Conservation (phyloP, 1,284 basidiomycete species). For the Cryptococcus sp. region DNA sequence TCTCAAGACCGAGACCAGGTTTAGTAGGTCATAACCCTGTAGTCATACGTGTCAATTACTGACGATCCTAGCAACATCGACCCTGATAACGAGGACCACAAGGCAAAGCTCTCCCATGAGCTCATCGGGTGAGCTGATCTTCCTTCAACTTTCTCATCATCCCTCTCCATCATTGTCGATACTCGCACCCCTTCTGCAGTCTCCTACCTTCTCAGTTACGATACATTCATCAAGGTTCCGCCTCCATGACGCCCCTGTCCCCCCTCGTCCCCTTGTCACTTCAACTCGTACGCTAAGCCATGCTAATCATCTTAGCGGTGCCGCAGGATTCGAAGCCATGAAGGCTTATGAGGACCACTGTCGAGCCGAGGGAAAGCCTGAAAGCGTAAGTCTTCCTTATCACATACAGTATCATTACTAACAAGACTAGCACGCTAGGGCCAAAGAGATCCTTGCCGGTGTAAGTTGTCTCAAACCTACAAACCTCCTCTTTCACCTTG, state of each 20-base stretch:
- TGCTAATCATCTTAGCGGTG: constrained; percentile 20
- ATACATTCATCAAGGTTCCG: no score
- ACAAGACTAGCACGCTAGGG: constrained; percentile 23
- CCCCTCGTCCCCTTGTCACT: neutral
- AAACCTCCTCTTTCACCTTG: no score
- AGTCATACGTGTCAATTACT: neutral
- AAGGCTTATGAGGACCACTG: constrained; percentile 43
- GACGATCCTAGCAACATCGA: constrained; percentile 24
- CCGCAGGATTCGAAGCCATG: constrained; percentile 42
- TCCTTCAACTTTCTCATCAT: no score
- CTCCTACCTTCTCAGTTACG: no score
- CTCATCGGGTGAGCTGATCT: constrained; percentile 29
- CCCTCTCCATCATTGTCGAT: no score
- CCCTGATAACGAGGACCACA: constrained; percentile 36
- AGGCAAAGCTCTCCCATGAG: constrained; percentile 38
- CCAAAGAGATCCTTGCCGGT: constrained; percentile 46
- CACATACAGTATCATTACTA: no score
- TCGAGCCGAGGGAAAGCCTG: constrained; percentile 33
- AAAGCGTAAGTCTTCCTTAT: constrained; percentile 18
- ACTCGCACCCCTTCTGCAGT: no score
- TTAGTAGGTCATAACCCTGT: constrained; percentile 23
- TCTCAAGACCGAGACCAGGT: constrained; percentile 34
- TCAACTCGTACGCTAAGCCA: neutral
- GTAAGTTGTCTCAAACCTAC: no score
- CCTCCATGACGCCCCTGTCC: neutral